Conservation (phyloP, 2,329 filamentous ascomycete genomes). For the Corynespora cassiicola region DNA sequence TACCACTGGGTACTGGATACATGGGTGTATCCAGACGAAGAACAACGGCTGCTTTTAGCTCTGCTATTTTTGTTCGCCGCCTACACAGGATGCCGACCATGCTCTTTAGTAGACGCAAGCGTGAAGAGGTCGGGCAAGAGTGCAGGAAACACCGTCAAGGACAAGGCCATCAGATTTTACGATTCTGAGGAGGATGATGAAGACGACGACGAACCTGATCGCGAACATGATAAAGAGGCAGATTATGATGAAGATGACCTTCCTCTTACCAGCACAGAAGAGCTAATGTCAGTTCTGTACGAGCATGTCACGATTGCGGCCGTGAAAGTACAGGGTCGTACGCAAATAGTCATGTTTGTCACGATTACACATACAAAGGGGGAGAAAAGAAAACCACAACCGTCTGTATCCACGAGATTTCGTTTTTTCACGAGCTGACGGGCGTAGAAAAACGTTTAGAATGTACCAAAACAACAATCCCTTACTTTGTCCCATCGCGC, state of each 20-base stretch:
- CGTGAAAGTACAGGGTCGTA: constrained; percentile 2
- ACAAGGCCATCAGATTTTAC: constrained; percentile 3
- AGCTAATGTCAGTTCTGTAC: constrained; percentile 3
- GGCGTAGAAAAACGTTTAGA: constrained; percentile 3
- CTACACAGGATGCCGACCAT: neutral
- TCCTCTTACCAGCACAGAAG: constrained; percentile 1
- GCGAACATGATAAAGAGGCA: no score
- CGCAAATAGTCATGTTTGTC: constrained; percentile 1
- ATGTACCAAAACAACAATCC: constrained; percentile 2
- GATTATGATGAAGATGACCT: neutral
- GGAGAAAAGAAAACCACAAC: constrained; percentile 5
- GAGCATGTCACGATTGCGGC: constrained; percentile 3
- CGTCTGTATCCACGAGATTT: neutral
- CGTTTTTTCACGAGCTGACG: constrained; percentile 3
- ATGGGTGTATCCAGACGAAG: constrained; percentile 4
- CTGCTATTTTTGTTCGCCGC: constrained; percentile 2
- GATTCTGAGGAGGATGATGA: constrained; percentile 1
- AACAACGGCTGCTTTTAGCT: constrained; percentile 3
- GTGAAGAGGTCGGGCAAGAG: constrained; percentile 2
- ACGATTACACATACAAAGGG: constrained; percentile 6
- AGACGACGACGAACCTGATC: neutral
- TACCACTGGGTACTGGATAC: constrained; percentile 3
- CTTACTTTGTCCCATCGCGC: constrained; percentile 3
- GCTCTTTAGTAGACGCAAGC: constrained; percentile 1
- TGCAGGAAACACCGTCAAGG: constrained; percentile 1